Base-by-base conservation (phyloP, 2,329 filamentous ascomycete species). In the Sporothrix schenckii region DNA sequence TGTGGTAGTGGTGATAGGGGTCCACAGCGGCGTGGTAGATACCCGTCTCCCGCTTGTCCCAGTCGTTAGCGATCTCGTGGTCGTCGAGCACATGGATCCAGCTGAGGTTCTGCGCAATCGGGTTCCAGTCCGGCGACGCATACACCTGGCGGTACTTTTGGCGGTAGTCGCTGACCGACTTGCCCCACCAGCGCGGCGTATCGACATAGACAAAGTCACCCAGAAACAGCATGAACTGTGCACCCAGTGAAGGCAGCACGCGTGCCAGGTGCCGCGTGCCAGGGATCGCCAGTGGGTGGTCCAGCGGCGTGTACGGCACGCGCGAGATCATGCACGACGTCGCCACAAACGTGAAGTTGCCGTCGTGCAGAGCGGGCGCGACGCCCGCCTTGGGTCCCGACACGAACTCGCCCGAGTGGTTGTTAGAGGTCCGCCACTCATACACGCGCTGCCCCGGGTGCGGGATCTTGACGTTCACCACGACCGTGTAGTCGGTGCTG, bases 81-180 rank as follows among this genome's bases (percentile, higher is more conserved):
- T 99, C 95, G 77, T 99, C 95, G 7, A 97, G 87, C 2, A 97
- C 94, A 77, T 99, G 95, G 58, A 98, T 92, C 95, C 95, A 99
- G 75, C 94, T 96, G n/a, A 98, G 83, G 69, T 93, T 89, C 74
- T 91, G 85, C 0, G 88, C 88, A 13, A 92, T 89, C 0, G 88
- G 82, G 0, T 87, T 84, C 95, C 95, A 99, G 74, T 97, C 94
- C 0, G 94, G 94, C 2, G 94, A 97, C 0, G 92, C 91, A 77
- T 99, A 99, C n/a, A 97, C 90, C 75, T 96, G 93, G 24, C 94
- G 90, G 77, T 99, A 99, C 77, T 97, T 93, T 77, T 92, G 88
- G 66, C 94, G 88, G 79, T 97, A 99, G 76, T 93, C 89, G 69
- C 92, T 89, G 1, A 85, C 82, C 0, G 88, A 85, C 53, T 86